Percentiles rank a stretch among this genome's conserved stretches.
phyloP scores from a whole-genome alignment of 1,284 basidiomycete species.

The Cyathus pygmaeus region DNA sequence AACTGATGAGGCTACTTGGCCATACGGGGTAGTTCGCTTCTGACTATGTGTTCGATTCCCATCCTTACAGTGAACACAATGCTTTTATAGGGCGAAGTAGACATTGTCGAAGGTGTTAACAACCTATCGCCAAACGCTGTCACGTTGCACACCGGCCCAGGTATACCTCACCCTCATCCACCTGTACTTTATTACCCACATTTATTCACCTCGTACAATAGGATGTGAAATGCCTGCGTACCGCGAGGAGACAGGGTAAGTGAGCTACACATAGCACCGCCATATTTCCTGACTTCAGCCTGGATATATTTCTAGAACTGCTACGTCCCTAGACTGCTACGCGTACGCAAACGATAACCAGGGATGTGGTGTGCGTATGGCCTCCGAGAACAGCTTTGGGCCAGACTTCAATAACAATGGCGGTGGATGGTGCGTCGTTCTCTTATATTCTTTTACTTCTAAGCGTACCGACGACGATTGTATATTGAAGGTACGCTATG shows the following conservation, averaged over 20 bases:
- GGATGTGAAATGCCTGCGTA: constrained; percentile 55
- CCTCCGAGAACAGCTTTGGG: constrained; percentile 58
- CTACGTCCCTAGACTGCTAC: constrained; percentile 59
- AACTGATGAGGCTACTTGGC: constrained; percentile 49
- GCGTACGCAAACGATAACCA: constrained; percentile 62
- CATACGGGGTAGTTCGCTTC: constrained; percentile 39
- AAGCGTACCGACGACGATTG: constrained; percentile 36
- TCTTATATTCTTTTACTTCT: constrained; percentile 13
- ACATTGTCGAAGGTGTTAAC: constrained; percentile 65
- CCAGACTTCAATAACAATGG: constrained; percentile 67
- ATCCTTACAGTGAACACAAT: constrained; percentile 28
- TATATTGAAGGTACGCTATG: constrained; percentile 55
- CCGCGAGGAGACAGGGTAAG: constrained; percentile 42
- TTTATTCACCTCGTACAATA: constrained; percentile 12
- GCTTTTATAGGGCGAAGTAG: constrained; percentile 49
- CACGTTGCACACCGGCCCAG: constrained; percentile 64
- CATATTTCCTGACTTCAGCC: too few species aligned
- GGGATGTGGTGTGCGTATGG: constrained; percentile 69
- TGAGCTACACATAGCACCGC: too few species aligned
- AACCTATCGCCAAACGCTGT: constrained; percentile 58
- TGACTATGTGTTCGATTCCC: background rate
- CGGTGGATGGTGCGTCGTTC: constrained; percentile 60
- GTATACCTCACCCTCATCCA: constrained; percentile 29
- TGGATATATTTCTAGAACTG: constrained; percentile 35
- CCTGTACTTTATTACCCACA: background rate